Base-by-base conservation (phyloP, 192 early-diverging fungal genomes). In the Coemansia sp. region DNA sequence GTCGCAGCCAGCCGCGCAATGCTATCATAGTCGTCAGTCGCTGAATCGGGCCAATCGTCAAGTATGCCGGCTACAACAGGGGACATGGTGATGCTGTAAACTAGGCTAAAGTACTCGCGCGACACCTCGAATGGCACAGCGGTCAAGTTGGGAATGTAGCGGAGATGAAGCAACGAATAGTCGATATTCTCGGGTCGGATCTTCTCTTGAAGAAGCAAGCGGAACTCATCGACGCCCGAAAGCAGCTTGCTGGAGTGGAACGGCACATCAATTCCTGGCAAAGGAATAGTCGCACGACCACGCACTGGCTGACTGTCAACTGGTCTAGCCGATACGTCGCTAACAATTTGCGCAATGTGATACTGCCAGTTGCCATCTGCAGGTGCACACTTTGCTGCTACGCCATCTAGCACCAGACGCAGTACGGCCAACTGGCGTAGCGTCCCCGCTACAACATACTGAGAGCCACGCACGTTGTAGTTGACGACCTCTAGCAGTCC, bases 111-210 rank as follows among this genome's bases (percentile, higher is more conserved):
- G 84, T 95, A 98, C 11, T 76, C 72, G 75, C 90, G 89, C 21
- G 84, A 77, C 21, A 93, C 80, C 48, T 84, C 87, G 87, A 98
- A 98, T 37, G 95, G 94, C 68, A 84, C 61, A 36, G 92, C 95
- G 38, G 94, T 96, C 67, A 98, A 80, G 79, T 98, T 98, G 39
- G 95, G 95, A 74, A 98, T 94, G 70, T 96, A 98, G 69, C 90
- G 89, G 64, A 82, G 86, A 52, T 84, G 65, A 31, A 94, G 83
- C 18, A 82, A 72, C 42, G 77, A 69, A 6, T 91, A 87, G 72
- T 92, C 85, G 43, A 94, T 82, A 60, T 81, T 85, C 21, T 83
- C 77, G n/a, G 86, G 83, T 58, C 90, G 87, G 69, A 96, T 86
- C 72, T 90, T 93, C 65, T 87, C 87, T 45, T 77, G 85, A 31